A percentile compares a stretch with the other conserved stretches of the same genome.
These are phyloP conservation scores for Ceratocystis destructans DNA, from an alignment of 2,329 filamentous ascomycete genomes.

Conservation along the genomic window DNA sequence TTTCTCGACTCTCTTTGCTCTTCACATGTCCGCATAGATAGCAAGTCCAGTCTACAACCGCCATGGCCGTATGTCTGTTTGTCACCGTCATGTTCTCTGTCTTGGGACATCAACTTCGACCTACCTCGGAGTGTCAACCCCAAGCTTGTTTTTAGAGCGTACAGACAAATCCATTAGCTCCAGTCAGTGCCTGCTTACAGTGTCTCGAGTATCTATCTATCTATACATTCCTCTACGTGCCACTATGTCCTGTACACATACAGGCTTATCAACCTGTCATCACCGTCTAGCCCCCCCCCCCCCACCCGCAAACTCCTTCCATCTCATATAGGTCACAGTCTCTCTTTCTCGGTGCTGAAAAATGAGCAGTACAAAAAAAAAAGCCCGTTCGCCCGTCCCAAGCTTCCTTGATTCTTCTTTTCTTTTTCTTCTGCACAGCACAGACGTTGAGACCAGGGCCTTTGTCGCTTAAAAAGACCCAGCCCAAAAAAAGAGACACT, in stretches of 20 bases:
- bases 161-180: not conserved
- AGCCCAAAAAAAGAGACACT: not conserved
- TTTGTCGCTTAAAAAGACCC: not conserved
- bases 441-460: not conserved
- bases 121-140: too few species aligned
- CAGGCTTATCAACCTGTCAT: not conserved
- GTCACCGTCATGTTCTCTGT: too few species aligned
- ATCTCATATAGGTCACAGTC: not conserved
- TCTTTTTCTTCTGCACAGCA: slow-evolving; percentile 9
- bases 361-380: not conserved
- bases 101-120: too few species aligned
- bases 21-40: too few species aligned
- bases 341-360: not conserved
- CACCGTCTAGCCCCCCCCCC: not conserved
- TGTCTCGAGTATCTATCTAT: not conserved
- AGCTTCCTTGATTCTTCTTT: slow-evolving; percentile 4
- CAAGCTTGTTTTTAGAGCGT: too few species aligned
- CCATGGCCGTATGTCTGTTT: too few species aligned
- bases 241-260: not conserved
- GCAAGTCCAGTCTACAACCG: too few species aligned
- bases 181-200: not conserved
- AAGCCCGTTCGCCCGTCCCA: not conserved
- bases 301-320: not conserved
- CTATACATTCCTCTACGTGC: not conserved
- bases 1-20: too few species aligned